These are phyloP conservation scores for Starmerella bombi DNA, from an alignment of 805 yeast genomes.

Conservation along the genomic window DNA sequence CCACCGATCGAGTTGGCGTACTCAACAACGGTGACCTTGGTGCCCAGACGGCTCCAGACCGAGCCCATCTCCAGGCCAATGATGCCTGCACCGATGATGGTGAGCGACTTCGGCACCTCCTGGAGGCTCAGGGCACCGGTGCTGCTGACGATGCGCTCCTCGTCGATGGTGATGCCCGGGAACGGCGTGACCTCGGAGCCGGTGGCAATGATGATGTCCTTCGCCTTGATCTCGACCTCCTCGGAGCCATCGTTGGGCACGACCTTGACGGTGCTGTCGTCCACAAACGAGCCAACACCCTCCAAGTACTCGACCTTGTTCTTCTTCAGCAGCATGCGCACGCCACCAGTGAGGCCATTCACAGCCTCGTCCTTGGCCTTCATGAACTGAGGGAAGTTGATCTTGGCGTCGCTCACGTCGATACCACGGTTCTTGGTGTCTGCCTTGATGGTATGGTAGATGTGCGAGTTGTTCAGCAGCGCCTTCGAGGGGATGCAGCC, in stretches of 20 bases:
- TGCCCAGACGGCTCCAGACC: conserved; percentile 87
- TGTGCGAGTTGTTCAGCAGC: conserved; percentile 81
- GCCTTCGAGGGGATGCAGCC: conserved; percentile 99
- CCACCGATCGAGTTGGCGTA: conserved; percentile 89
- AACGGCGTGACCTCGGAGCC: conserved; percentile 98
- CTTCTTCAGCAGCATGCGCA: conserved; percentile 89
- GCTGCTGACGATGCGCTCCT: conserved; percentile 90
- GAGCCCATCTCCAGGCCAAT: conserved; percentile 99
- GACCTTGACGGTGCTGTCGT: conserved; percentile 65
- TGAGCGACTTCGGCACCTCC: conserved; percentile 83
- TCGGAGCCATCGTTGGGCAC: conserved; percentile 78
- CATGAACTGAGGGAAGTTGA: conserved; percentile 71
- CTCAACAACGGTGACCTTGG: conserved; percentile 91
- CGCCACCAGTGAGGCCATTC: conserved; percentile 78
- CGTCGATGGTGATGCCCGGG: conserved; percentile 95
- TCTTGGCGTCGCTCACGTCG: conserved; percentile 55
- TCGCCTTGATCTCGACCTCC: conserved; percentile 59
- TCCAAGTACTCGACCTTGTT: conserved; percentile 88
- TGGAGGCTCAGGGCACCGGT: conserved; percentile 78
- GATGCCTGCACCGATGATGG: conserved; percentile 98
- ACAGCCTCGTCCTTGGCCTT: conserved; percentile 88
- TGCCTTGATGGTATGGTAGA: conserved; percentile 75
- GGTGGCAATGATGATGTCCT: conserved; percentile 88
- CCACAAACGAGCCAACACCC: conserved; percentile 80
- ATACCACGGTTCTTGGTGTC: conserved; percentile 86